These are phyloP conservation scores for Eugenia klotzschiana DNA, from an alignment of 441 rosid species.

Conservation along the genomic window DNA sequence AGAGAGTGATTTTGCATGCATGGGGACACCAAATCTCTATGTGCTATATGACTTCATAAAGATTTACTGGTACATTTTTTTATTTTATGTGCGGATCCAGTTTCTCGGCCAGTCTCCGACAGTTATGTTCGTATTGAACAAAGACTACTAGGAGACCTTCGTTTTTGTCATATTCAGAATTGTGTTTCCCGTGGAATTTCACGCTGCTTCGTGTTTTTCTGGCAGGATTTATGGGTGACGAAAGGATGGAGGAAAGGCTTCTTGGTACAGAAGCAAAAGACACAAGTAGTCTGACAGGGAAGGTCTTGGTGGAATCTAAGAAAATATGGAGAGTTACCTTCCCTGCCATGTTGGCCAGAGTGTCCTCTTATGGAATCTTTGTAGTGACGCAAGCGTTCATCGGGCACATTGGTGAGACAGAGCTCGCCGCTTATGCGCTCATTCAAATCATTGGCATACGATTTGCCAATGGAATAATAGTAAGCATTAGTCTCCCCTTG, in stretches of 20 bases:
- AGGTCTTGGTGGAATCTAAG: background rate
- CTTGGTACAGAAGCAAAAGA: background rate
- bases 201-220: background rate
- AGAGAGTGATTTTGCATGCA: background rate
- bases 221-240: background rate
- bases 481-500: background rate
- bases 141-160: background rate
- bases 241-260: background rate
- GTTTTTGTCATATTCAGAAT: background rate
- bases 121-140: background rate
- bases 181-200: background rate
- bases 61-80: background rate
- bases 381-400: background rate
- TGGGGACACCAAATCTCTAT: background rate
- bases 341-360: background rate
- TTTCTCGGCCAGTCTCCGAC: background rate
- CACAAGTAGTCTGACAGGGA: background rate
- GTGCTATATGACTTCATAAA: background rate
- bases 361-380: background rate
- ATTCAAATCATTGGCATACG: background rate
- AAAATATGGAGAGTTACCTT: background rate
- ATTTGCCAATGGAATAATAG: background rate
- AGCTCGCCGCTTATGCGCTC: background rate
- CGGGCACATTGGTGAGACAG: background rate
- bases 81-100: background rate